Evolutionary conservation across 2,329 filamentous ascomycete genomes (phyloP).

Genomic region (Daldinia sp.): DNA sequence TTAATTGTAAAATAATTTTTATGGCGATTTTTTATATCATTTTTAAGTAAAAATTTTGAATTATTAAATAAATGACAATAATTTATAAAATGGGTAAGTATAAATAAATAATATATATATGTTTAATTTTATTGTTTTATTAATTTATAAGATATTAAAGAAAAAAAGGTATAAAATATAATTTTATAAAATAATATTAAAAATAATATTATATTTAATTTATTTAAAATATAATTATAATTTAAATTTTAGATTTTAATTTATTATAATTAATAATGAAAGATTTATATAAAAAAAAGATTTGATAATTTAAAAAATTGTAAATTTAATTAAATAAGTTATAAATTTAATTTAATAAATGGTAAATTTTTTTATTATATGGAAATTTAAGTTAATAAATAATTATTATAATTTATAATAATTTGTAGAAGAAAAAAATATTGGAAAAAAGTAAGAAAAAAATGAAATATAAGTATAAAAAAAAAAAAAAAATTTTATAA

Average conservation of each 20-base stretch:
- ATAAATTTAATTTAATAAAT: no score
- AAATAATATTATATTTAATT: background rate
- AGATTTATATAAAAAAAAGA: background rate
- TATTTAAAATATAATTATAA: background rate
- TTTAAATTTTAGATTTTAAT: background rate
- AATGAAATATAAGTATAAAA: no score
- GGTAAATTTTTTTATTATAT: no score
- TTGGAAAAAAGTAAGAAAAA: no score
- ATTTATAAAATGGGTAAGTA: background rate
- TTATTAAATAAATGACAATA: background rate
- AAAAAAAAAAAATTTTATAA: no score
- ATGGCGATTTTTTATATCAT: no score
- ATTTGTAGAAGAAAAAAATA: no score
- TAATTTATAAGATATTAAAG: background rate
- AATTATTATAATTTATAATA: no score
- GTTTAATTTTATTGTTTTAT: background rate
- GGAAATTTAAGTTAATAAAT: no score
- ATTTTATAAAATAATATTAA: background rate
- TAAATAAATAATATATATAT: background rate
- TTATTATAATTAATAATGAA: background rate
- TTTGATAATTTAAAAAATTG: background rate
- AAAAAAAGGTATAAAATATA: background rate
- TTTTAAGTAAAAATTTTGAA: background rate
- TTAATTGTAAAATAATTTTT: background rate
- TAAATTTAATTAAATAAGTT: background rate